Percentiles rank a stretch among this genome's conserved stretches.
Conservation (phyloP, 192 early-diverging fungal genomes). For the Linnemannia hyalina region DNA sequence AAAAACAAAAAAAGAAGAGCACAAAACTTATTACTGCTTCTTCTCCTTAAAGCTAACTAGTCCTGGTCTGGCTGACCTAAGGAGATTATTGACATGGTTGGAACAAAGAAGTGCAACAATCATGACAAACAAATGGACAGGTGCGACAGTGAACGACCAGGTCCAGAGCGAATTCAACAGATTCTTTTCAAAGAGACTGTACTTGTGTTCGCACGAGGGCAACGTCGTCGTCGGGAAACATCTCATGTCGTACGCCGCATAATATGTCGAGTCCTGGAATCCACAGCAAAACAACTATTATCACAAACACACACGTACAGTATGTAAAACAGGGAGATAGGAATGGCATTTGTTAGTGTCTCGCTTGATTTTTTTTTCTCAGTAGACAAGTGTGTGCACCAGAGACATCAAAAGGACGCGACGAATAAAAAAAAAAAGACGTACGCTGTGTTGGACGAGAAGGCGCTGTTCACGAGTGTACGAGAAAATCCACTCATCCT, state of each 20-base stretch:
- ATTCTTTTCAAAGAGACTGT: constrained; percentile 31
- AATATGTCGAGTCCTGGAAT: constrained; percentile 34
- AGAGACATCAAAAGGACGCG: neutral
- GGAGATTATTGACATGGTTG: constrained; percentile 53
- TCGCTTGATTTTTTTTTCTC: neutral
- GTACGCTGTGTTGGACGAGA: constrained; percentile 52
- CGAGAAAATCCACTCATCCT: constrained; percentile 49
- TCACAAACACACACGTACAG: neutral
- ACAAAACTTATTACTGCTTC: constrained; percentile 13
- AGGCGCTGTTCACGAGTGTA: constrained; percentile 43
- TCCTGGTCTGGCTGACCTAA: constrained; percentile 41
- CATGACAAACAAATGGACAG: constrained; percentile 55
- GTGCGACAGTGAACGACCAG: constrained; percentile 37
- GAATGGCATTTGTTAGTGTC: neutral
- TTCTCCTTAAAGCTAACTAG: constrained; percentile 53
- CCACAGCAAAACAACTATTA: constrained; percentile 61
- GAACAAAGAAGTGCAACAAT: constrained; percentile 48
- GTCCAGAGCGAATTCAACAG: constrained; percentile 40
- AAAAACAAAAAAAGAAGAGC: neutral
- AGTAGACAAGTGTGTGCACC: too few species aligned
- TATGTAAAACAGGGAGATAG: neutral
- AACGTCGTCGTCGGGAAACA: constrained; percentile 56
- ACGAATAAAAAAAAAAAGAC: neutral
- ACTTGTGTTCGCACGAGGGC: constrained; percentile 58
- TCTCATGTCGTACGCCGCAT: constrained; percentile 49